Evolutionary conservation across 768 basidiomycete genomes (phyloP), one percentile per base, ranked within the genome.

Genomic region (Suillus ampliporus): DNA sequence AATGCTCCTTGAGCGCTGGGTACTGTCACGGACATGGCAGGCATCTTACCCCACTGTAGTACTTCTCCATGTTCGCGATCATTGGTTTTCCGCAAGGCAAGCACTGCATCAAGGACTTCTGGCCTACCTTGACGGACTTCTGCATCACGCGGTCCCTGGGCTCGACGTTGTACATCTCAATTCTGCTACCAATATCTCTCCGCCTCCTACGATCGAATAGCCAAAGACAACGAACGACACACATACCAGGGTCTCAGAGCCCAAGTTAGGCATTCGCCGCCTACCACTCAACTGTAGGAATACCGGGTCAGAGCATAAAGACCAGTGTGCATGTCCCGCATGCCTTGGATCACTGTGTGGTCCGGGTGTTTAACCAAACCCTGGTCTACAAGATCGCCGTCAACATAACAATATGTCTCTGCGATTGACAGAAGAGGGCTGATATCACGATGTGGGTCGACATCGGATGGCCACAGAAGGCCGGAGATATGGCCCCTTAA

Each of bases 271-370:
- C 84, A 35, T 80, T 82, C 61, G 83, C n/a, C n/a, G n/a, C n/a
- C 80, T 56, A 57, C 71, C 10, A 76, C 73, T 0, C 34, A 63
- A 1, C 23, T 83, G 7, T 79, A 77, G 60, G 82, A 82, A 54
- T 52, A 71, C 2, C 85, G 84, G 85, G 73, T 73, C 3, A 64
- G 63, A 6, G 64, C 79, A 48, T 83, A 83, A 52, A 84, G 85
- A 3, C 64, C 78, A 3, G 81, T 79, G 0, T 86, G 69, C 67
- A 54, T 67, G 65, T 83, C 14, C 79, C 82, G 1, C 69, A 67
- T 15, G 67, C 68, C 1, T 63, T 82, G 11, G 80, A 80, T 1
- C 68, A 75, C n/a, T n/a, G n/a, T n/a, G n/a, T n/a, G n/a, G 3
- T 68, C 64, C 9, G 64, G 70, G 10, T 60, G 83, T 80, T 63